Evolutionary conservation across 2,329 filamentous ascomycete species (phyloP), one percentile per base, ranked within the genome.

Genomic region (Fusarium fujikuroi): DNA sequence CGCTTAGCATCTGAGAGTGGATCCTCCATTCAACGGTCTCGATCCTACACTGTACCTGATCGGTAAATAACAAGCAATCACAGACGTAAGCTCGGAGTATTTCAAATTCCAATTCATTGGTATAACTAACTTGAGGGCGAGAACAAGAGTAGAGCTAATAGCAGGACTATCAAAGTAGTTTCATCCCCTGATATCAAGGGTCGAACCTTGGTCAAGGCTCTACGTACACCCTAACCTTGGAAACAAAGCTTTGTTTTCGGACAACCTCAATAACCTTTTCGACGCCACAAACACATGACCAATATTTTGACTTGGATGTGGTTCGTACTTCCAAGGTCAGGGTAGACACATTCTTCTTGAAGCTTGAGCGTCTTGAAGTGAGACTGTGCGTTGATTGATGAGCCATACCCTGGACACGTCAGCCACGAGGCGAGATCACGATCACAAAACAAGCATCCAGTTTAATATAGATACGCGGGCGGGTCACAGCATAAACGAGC

Each of bases 1-100:
- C 66, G 49, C 64, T 69, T 69, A 69, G 30, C 43, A 49, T 34
- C 47, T 50, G 11, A 28, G 50, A 63, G 70, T 73, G 70, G 57
- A 25, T 37, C 14, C 56, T 25, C 40, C n/a, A n/a, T 32, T n/a
- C 56, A 59, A 57, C 34, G 40, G 43, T 50, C 66, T 61, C 52
- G 43, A 63, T 60, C 59, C 39, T 42, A 43, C 42, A 23, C 30
- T 39, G 32, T 23, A 19, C 44, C 57, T 49, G n/a, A 23, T 70
- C 25, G 28, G 32, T 53, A 72, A 58, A 63, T 42, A 70, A 57
- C 37, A 69, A 72, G 52, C 53, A 54, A 60, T 37, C 43, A 53
- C 47, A 36, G 70, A 69, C 43, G 46, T 56, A 34, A 57, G 53
- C 54, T 69, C 49, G 23, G 50, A n/a, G 34, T 18, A 39, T 54